Evolutionary conservation across 225 moss, liverwort and hornwort genomes (phyloP), one percentile per base, ranked within the genome.

Genomic region (Marchantia paleacea): DNA sequence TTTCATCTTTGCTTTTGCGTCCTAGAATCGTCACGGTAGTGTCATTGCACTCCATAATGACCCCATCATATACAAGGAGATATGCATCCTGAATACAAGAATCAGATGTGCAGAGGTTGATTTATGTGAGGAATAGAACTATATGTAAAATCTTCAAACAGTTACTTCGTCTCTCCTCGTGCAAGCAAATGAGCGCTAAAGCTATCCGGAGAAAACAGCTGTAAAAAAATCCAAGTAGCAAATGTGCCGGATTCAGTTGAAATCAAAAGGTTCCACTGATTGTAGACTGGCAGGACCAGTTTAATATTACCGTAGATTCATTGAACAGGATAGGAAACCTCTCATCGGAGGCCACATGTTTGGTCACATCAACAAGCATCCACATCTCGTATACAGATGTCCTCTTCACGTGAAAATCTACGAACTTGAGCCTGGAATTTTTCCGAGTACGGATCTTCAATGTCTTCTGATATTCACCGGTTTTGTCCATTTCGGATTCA

Each of bases 21-120:
- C 69, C 69, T 8, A 69, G 48, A 69, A 69, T 31, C 18, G 30
- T 18, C 12, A 69, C 11, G 7, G 69, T 28, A 9, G 69, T 39
- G 39, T 69, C 69, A 69, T 69, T 69, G 69, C 69, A 69, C 48
- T 69, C 69, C 39, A 69, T 48, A 47, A 47, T 39, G 5, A 15
- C 6, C 31, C 48, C 69, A 39, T 69, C 69, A 26, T 69, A 16
- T 12, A 31, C 16, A 14, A 69, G 48, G 16, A 69, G 48, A 48
- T 69, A 69, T 12, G 69, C 69, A 69, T 69, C 69, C 69, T 69
- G 69, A 31, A 69, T 12, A 67, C 30, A 67, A 67, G 67, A 3
- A 15, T 15, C 22, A 61, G 60, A 61, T 61, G 60, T 61, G 18
- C 15, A 22, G 22, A 61, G 22, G 2, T 61, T 61, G 18, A 3